A percentile compares a stretch with the other conserved stretches of the same genome.
These are phyloP conservation scores for Pleurozium schreberi DNA, from an alignment of 225 moss, liverwort and hornwort genomes.

Conservation along the genomic window DNA sequence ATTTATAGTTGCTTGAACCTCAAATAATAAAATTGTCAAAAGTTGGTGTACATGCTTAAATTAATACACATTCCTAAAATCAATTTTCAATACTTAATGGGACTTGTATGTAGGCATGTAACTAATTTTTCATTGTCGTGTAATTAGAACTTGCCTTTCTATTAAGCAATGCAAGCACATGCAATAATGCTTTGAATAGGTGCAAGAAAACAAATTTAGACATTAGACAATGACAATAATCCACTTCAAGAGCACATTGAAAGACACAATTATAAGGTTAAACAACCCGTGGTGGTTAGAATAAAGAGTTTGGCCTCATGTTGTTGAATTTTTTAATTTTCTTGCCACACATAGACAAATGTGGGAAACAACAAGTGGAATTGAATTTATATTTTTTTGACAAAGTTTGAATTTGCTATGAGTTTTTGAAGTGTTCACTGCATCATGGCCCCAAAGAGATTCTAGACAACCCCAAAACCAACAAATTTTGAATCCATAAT, in stretches of 20 bases:
- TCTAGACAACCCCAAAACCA: too few relatives aligned
- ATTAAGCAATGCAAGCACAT: background rate
- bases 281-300: too few relatives aligned
- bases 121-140: fast-evolving
- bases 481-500: too few relatives aligned
- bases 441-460: too few relatives aligned
- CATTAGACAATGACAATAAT: background rate
- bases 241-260: fast-evolving
- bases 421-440: too few relatives aligned
- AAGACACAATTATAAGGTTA: background rate
- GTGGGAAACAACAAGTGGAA: too few relatives aligned
- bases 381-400: too few relatives aligned
- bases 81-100: background rate
- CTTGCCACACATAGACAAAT: too few relatives aligned
- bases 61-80: background rate
- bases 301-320: too few relatives aligned
- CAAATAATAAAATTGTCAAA: background rate
- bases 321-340: too few relatives aligned
- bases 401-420: too few relatives aligned
- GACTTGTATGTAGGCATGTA: too few relatives aligned
- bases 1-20: background rate
- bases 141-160: background rate
- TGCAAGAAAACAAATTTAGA: background rate
- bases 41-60: background rate
- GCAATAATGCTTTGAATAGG: background rate